phyloP scores from a whole-genome alignment of 371 early-diverging fungal species.

The Basidiobolus heterosporus region DNA sequence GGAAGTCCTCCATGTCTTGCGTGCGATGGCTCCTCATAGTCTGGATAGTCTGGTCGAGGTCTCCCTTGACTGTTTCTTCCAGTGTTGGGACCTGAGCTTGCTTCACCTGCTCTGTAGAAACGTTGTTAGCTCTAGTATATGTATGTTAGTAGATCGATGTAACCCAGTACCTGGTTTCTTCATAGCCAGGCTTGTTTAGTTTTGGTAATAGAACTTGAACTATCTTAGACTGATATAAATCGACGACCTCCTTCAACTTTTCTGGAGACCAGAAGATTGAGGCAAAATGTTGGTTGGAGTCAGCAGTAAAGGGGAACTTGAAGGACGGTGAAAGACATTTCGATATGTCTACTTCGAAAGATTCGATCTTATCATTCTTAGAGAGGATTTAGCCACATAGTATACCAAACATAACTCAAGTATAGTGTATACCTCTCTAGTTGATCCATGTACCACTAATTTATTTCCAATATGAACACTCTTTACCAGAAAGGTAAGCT shows the following conservation, averaged over 20 bases:
- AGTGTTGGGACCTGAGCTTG: not conserved
- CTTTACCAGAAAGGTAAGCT: constrained; percentile 51
- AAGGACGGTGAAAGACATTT: constrained; percentile 32
- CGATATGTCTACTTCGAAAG: constrained; percentile 26
- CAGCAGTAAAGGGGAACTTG: constrained; percentile 27
- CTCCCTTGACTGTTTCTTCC: not conserved
- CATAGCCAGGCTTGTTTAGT: constrained; percentile 36
- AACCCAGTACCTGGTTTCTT: constrained; percentile 12
- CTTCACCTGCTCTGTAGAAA: no score
- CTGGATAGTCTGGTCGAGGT: constrained; percentile 15
- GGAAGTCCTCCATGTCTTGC: not conserved
- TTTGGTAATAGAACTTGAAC: constrained; percentile 51
- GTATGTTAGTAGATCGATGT: not conserved
- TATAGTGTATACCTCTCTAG: constrained; percentile 26
- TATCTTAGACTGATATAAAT: constrained; percentile 36
- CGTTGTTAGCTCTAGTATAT: no score
- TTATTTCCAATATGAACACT: constrained; percentile 39
- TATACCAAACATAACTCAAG: not conserved
- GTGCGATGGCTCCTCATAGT: constrained; percentile 8
- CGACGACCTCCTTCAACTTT: constrained; percentile 38
- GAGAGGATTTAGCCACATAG: not conserved
- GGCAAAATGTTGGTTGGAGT: constrained; percentile 22
- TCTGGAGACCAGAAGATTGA: constrained; percentile 38
- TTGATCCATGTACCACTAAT: constrained; percentile 45
- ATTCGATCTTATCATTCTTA: constrained; percentile 39